Conservation (phyloP, 1,284 basidiomycete genomes). For the Microbotryum lychnidis-dioicae region DNA sequence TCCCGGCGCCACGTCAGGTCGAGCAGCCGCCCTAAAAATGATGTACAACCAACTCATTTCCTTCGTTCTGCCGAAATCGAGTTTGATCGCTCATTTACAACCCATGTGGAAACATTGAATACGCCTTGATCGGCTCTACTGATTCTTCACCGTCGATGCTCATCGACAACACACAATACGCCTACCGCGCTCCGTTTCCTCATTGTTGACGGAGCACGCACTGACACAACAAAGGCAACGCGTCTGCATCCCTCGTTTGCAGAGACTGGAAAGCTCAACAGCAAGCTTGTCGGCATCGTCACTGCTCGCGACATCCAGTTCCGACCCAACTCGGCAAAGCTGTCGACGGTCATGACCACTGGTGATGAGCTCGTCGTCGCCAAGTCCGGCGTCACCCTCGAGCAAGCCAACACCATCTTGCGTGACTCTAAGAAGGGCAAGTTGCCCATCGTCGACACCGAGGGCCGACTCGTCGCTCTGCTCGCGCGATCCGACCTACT, state of each 20-base stretch:
- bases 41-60: conserved; percentile 33
- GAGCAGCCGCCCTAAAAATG: conserved; percentile 7
- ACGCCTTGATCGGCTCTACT: neutral
- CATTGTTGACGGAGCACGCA: neutral
- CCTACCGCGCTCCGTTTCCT: neutral
- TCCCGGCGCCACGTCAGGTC: neutral
- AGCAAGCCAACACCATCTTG: conserved; percentile 87
- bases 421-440: conserved; percentile 98
- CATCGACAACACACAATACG: neutral
- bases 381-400: conserved; percentile 72
- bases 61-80: conserved; percentile 38
- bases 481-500: conserved; percentile 92
- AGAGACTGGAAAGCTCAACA: conserved; percentile 81
- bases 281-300: conserved; percentile 92
- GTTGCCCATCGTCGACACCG: conserved; percentile 73
- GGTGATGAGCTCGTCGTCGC: conserved; percentile 63
- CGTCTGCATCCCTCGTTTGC: conserved; percentile 6
- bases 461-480: conserved; percentile 71
- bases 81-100: conserved; percentile 33
- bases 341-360: conserved; percentile 86
- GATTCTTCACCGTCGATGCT: neutral
- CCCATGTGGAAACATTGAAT: conserved; percentile 30
- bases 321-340: conserved; percentile 57
- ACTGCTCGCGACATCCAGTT: conserved; percentile 96
- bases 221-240: neutral